A percentile compares a stretch with the other conserved stretches of the same genome.
phyloP scores from a whole-genome alignment of 2,329 filamentous ascomycete genomes.

The Ceratocystis colombiana region DNA sequence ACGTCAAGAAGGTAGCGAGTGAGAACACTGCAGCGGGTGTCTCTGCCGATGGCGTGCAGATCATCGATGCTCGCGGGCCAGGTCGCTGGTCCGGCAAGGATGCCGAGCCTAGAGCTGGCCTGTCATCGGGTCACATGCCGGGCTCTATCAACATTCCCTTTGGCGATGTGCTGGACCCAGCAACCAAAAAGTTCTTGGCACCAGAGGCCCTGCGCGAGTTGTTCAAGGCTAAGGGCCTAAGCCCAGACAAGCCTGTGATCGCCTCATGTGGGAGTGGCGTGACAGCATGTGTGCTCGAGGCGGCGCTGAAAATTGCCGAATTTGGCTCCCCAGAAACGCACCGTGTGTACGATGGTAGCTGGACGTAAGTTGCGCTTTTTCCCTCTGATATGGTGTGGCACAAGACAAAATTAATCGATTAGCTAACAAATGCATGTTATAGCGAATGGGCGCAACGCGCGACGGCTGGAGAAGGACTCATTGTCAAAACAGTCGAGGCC shows the following conservation, averaged over 20 bases:
- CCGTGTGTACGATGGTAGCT: slow-evolving; percentile 88
- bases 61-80: slow-evolving; percentile 73
- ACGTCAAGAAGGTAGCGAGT: slow-evolving; percentile 65
- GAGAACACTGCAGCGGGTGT: slow-evolving; percentile 73
- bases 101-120: slow-evolving; percentile 73
- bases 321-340: slow-evolving; percentile 58
- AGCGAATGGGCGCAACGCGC: slow-evolving; percentile 61
- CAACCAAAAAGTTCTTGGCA: slow-evolving; percentile 70
- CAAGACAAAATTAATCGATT: too few species aligned
- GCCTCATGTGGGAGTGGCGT: slow-evolving; percentile 89
- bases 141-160: slow-evolving; percentile 77
- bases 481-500: slow-evolving; percentile 40
- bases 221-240: slow-evolving; percentile 69
- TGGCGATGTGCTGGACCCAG: slow-evolving; percentile 65
- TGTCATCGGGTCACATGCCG: slow-evolving; percentile 87
- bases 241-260: slow-evolving; percentile 71
- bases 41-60: slow-evolving; percentile 71
- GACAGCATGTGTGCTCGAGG: slow-evolving; percentile 82
- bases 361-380: slow-evolving; percentile 61
- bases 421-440: slow-evolving; percentile 29
- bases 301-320: slow-evolving; percentile 68
- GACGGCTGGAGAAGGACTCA: slow-evolving; percentile 50
- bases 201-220: slow-evolving; percentile 61
- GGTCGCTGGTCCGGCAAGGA: slow-evolving; percentile 75
- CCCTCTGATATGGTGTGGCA: neutral